Conservation (phyloP, 2,329 filamentous ascomycete genomes). For the Alternaria sp. region DNA sequence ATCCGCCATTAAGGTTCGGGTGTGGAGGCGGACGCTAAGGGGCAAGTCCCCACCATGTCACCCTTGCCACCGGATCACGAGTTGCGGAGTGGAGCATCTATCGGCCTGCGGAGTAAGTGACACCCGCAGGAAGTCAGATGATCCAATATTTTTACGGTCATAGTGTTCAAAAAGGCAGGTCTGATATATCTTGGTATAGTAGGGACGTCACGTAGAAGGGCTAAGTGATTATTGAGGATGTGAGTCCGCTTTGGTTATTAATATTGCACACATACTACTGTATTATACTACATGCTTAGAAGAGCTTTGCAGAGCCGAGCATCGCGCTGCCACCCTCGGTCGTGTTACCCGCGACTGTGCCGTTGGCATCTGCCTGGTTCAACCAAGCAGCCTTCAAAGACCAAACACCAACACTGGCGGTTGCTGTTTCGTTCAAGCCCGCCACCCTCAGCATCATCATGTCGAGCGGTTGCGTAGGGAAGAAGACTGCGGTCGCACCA, state of each 20-base stretch:
- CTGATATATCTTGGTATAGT: background rate
- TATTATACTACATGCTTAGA: background rate
- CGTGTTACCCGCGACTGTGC: slow-evolving; percentile 45
- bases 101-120: background rate
- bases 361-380: slow-evolving; percentile 31
- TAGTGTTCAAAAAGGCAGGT: background rate
- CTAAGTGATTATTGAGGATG: background rate
- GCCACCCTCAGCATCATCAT: slow-evolving; percentile 40
- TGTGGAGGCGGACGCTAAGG: background rate
- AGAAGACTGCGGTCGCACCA: slow-evolving; percentile 60
- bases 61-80: background rate
- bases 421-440: slow-evolving; percentile 44
- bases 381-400: slow-evolving; percentile 49
- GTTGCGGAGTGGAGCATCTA: background rate
- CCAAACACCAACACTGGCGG: slow-evolving; percentile 50
- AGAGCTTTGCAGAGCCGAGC: slow-evolving; percentile 1
- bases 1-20: background rate
- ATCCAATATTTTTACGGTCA: background rate
- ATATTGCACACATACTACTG: background rate
- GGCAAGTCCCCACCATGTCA: background rate
- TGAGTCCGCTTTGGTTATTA: background rate
- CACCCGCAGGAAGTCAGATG: background rate
- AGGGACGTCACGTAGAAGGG: background rate
- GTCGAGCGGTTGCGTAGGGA: slow-evolving; percentile 53
- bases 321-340: slow-evolving; percentile 20